phyloP scores from a whole-genome alignment of 257 asterid genomes.

The Anisodus tanguticus region DNA sequence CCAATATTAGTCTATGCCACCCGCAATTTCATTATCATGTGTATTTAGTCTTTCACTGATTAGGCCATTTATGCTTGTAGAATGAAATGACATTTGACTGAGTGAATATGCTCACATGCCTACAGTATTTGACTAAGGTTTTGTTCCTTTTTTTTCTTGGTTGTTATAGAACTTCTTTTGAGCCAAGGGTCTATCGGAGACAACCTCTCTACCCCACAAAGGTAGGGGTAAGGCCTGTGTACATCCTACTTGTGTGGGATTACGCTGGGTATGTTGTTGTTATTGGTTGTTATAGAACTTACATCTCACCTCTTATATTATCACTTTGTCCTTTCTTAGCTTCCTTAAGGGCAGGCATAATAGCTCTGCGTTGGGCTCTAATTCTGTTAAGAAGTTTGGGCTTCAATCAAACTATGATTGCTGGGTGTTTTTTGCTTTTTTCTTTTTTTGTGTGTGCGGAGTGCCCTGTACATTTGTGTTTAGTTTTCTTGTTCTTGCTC shows the following conservation, averaged over 20 bases:
- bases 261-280: neutral
- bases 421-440: neutral
- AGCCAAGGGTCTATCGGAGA: too few species aligned
- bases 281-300: neutral
- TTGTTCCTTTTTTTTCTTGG: neutral
- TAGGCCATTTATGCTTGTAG: neutral
- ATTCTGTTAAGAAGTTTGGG: constrained; percentile 6
- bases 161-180: too few species aligned
- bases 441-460: neutral
- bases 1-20: neutral
- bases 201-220: too few species aligned
- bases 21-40: neutral
- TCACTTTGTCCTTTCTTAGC: neutral
- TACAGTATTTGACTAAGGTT: neutral
- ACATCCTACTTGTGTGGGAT: too few species aligned
- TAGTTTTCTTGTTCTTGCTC: constrained; percentile 22
- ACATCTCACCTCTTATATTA: neutral
- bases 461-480: neutral
- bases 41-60: neutral
- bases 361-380: neutral
- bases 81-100: neutral
- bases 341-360: neutral
- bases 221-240: too few species aligned
- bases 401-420: neutral
- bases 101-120: neutral